Percentiles rank a stretch among this genome's conserved stretches.
Evolutionary conservation across 2,329 filamentous ascomycete genomes (phyloP).

Genomic region (Paracoccidioides brasiliensis): DNA sequence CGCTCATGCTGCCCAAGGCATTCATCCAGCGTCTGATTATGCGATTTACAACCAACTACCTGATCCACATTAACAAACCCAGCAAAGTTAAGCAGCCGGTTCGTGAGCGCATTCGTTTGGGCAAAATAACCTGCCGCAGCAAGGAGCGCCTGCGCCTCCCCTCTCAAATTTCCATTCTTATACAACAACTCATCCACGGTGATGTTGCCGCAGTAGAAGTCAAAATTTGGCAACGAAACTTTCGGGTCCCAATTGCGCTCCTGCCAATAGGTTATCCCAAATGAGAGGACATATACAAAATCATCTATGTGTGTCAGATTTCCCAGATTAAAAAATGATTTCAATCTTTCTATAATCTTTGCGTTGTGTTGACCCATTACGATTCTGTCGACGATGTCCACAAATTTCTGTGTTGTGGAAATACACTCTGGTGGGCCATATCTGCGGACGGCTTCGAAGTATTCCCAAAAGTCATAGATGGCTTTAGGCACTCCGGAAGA

Average conservation of each 20-base stretch:
- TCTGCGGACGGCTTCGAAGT: conserved; percentile 45
- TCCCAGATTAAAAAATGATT: conserved; percentile 40
- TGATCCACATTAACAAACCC: conserved; percentile 39
- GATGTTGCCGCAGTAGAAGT: conserved; percentile 44
- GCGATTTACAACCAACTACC: conserved; percentile 25
- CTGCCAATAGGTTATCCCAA: conserved; percentile 41
- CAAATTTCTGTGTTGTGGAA: conserved; percentile 47
- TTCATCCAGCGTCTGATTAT: conserved; percentile 32
- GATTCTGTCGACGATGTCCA: conserved; percentile 47
- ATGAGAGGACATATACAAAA: conserved; percentile 37
- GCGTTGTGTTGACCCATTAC: conserved; percentile 37
- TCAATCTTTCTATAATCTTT: conserved; percentile 34
- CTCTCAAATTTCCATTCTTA: conserved; percentile 23
- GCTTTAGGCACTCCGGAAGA: conserved; percentile 69
- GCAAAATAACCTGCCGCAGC: conserved; percentile 36
- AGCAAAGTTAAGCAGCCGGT: conserved; percentile 44
- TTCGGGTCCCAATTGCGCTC: conserved; percentile 47
- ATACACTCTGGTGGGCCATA: conserved; percentile 52
- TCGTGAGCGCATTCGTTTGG: conserved; percentile 32
- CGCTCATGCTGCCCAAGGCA: conserved; percentile 41
- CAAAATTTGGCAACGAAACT: conserved; percentile 37
- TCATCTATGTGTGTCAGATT: conserved; percentile 36
- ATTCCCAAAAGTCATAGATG: conserved; percentile 62
- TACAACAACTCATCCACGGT: conserved; percentile 35
- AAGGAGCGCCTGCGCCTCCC: conserved; percentile 34